Conservation (phyloP, 805 yeast species). For the Nakazawaea pomicola region DNA sequence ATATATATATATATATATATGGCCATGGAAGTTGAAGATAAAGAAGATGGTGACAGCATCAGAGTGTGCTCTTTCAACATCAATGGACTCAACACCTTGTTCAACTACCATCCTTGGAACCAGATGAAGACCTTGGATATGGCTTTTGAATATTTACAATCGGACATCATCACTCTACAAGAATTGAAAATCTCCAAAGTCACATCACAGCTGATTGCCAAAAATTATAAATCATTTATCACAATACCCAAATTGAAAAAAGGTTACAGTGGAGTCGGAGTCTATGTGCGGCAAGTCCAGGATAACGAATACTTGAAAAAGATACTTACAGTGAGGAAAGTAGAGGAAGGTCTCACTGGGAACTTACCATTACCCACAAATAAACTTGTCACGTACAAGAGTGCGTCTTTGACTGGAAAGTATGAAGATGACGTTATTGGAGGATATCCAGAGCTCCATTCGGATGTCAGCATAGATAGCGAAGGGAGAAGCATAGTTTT, state of each 20-base stretch:
- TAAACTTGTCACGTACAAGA: constrained; percentile 22
- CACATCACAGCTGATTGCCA: constrained; percentile 45
- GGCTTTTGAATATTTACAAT: constrained; percentile 50
- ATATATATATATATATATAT: not conserved
- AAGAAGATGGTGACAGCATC: not conserved
- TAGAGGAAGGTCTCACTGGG: constrained; percentile 93
- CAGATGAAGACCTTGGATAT: constrained; percentile 33
- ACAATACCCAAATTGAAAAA: constrained; percentile 62
- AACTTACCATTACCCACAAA: constrained; percentile 25
- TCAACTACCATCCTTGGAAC: constrained; percentile 84
- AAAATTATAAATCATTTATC: constrained; percentile 59
- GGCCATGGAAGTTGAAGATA: not conserved
- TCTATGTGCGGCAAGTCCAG: constrained; percentile 57
- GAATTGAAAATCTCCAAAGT: constrained; percentile 68
- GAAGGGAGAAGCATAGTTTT: constrained; percentile 81
- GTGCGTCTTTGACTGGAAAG: constrained; percentile 18
- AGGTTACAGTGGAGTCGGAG: constrained; percentile 92
- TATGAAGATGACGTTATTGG: constrained; percentile 45
- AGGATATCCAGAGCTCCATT: constrained; percentile 53
- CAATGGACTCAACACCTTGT: constrained; percentile 76
- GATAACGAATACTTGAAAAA: constrained; percentile 35
- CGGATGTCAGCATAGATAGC: constrained; percentile 48
- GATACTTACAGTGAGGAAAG: constrained; percentile 54
- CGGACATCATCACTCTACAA: constrained; percentile 82
- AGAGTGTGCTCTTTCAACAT: constrained; percentile 58